phyloP scores from a whole-genome alignment of 2,329 filamentous ascomycete genomes.

The Apiospora marii region DNA sequence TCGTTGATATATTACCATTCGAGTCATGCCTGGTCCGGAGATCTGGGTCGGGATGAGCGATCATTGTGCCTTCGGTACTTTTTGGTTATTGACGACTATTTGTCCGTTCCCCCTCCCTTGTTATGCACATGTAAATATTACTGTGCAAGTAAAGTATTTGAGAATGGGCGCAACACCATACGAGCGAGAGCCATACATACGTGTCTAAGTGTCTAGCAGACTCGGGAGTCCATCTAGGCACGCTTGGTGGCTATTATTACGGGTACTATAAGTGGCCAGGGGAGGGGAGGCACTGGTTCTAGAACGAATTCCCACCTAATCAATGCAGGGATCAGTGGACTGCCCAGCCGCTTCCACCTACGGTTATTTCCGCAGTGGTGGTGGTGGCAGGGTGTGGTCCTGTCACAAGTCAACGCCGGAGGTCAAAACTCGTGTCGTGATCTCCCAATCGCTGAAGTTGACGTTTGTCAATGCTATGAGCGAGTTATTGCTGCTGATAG shows the following conservation, averaged over 20 bases:
- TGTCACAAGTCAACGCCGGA: neutral
- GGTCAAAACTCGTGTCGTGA: neutral
- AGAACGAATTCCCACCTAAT: slow-evolving; percentile 17
- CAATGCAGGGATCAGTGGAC: slow-evolving; percentile 1
- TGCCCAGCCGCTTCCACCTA: slow-evolving; percentile 17
- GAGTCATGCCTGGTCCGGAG: slow-evolving; percentile 12
- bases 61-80: neutral
- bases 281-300: neutral
- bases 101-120: neutral
- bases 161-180: slow-evolving; percentile 6
- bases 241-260: slow-evolving; percentile 14
- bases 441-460: neutral
- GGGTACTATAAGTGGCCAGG: slow-evolving; percentile 20
- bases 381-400: neutral
- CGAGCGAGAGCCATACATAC: slow-evolving; percentile 7
- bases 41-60: slow-evolving; percentile 15
- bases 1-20: neutral
- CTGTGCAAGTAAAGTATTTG: neutral
- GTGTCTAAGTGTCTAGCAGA: slow-evolving; percentile 2
- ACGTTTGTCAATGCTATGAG: neutral
- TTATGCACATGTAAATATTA: neutral
- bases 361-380: slow-evolving; percentile 14
- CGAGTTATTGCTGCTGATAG: neutral
- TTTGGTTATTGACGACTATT: neutral
- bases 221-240: slow-evolving; percentile 2